Conservation (phyloP, 2,329 filamentous ascomycete species). For the Neopestalotiopsis sp. region DNA sequence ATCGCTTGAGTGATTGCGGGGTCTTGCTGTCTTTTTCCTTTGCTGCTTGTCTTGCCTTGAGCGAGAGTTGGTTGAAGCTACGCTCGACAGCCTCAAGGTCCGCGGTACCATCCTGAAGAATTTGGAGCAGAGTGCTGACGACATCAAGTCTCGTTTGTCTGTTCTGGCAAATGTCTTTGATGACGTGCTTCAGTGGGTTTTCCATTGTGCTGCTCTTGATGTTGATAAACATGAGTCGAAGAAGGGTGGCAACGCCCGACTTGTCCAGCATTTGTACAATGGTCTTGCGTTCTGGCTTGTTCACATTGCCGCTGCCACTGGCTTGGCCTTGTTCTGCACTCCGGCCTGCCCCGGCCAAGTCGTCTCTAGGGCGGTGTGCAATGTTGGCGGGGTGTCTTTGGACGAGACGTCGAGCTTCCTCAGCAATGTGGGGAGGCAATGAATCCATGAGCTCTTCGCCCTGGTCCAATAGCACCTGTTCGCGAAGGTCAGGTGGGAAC, state of each 20-base stretch:
- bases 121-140: slow-evolving; percentile 87
- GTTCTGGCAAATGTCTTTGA: slow-evolving; percentile 93
- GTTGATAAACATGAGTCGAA: slow-evolving; percentile 96
- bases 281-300: slow-evolving; percentile 76
- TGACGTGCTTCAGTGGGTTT: slow-evolving; percentile 81
- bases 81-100: slow-evolving; percentile 94
- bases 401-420: slow-evolving; percentile 78
- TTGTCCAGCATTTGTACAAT: slow-evolving; percentile 98
- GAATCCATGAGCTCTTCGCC: slow-evolving; percentile 86
- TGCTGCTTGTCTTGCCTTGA: slow-evolving; percentile 80
- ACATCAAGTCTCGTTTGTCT: slow-evolving; percentile 95
- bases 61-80: slow-evolving; percentile 90
- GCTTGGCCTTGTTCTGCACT: slow-evolving; percentile 29
- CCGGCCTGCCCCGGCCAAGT: slow-evolving; percentile 28
- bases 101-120: slow-evolving; percentile 92
- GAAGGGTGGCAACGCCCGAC: slow-evolving; percentile 89
- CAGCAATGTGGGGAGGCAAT: slow-evolving; percentile 83
- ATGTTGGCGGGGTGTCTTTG: slow-evolving; percentile 40
- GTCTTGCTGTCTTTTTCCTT: slow-evolving; percentile 73
- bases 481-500: slow-evolving; percentile 81
- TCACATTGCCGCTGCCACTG: slow-evolving; percentile 33
- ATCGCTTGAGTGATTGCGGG: slow-evolving; percentile 79
- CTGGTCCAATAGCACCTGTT: slow-evolving; percentile 89
- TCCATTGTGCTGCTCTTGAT: slow-evolving; percentile 85
- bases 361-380: slow-evolving; percentile 48